Evolutionary conservation across 2,329 filamentous ascomycete species (phyloP).

Genomic region (Orbilia ellipsospora): DNA sequence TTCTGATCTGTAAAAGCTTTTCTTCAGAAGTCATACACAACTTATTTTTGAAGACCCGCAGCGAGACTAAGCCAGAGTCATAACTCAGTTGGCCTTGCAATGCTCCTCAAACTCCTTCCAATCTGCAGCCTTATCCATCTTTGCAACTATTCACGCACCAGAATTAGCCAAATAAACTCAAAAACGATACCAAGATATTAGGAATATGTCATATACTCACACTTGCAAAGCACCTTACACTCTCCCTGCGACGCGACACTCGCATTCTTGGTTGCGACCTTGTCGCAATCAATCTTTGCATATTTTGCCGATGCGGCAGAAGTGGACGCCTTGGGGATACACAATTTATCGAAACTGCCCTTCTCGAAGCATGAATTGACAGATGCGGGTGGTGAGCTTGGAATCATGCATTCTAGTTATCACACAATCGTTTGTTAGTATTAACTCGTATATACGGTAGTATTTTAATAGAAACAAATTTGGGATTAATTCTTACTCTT

Average conservation of each 20-base stretch:
- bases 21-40: no score
- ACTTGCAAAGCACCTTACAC: background rate
- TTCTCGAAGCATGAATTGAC: conserved; percentile 4
- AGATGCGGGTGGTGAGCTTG: background rate
- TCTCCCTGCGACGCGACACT: background rate
- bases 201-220: background rate
- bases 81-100: conserved; percentile 4
- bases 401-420: background rate
- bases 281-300: background rate
- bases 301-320: background rate
- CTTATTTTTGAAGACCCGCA: no score
- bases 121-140: background rate
- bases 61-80: no score
- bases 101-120: conserved; percentile 4
- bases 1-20: no score
- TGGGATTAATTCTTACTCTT: conserved; percentile 1
- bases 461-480: background rate
- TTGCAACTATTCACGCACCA: background rate
- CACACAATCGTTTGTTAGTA: background rate
- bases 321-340: background rate
- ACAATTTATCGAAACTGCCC: conserved; percentile 3
- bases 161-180: background rate
- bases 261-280: background rate
- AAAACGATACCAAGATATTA: background rate
- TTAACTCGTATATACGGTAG: background rate